Base-by-base conservation (phyloP, 345 rosid genomes). In the Boechera stricta region DNA sequence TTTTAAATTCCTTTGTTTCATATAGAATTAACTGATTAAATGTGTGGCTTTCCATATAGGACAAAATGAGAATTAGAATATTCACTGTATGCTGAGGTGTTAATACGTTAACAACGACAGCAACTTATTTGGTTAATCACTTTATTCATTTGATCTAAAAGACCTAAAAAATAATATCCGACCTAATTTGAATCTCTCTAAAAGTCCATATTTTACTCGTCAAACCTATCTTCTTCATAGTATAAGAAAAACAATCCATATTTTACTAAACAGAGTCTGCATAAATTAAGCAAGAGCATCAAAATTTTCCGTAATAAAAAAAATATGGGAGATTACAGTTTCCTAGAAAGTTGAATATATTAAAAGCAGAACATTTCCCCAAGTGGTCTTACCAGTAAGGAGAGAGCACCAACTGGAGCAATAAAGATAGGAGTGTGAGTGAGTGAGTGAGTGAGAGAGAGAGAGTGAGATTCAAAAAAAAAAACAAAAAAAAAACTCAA, bases 331-430 rank as follows among this genome's bases (percentile, higher is more conserved):
- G 38, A 49, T 38, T 59, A 67, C 75, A 69, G 80, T 69, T 77
- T 62, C 75, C 75, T 69, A 77, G 80, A 77, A 77, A 69, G 80
- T 62, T 69, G 75, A 69, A 68, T 7, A 42, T 31, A 68, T 11
- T 59, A 61, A 76, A 76, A 69, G 57, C 63, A 61, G 48, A 77
- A 58, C 77, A 61, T 58, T 77, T 77, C 68, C 77, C 81, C 81
- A 77, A 77, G 72, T 77, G 81, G 81, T 70, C 65, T 70, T 71
- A 71, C 70, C 74, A 76, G 74, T 68, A 68, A 65, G 74, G 71
- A 62, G 75, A 76, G 71, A 60, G 80, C 65, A 77, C 72, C 76
- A 65, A 65, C 72, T 77, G 77, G 81, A 77, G 67, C 81, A 72
- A 77, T 77, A 77, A 65, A 77, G 81, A 77, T 71, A 72, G 77